Conservation (phyloP, 352 stramenopile species). For the Phytophthora podocarpi region DNA sequence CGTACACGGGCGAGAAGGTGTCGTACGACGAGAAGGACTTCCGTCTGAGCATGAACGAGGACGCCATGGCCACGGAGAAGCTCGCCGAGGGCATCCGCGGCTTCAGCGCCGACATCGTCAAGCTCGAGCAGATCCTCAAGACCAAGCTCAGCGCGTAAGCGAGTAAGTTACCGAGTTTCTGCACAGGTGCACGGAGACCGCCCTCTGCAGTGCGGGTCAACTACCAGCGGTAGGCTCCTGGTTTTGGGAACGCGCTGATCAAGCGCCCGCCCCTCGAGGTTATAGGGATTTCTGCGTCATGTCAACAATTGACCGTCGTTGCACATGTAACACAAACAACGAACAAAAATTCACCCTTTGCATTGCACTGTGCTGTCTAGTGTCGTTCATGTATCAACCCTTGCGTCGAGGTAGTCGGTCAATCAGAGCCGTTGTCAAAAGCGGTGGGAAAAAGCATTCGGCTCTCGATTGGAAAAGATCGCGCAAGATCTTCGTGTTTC, state of each 20-base stretch:
- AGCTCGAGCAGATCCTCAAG: constrained; percentile 98
- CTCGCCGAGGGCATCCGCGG: constrained; percentile 97
- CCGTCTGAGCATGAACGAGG: constrained; percentile 98
- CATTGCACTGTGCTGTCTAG: neutral
- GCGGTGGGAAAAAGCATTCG: too few species aligned
- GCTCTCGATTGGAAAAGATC: too few species aligned
- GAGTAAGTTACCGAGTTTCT: neutral
- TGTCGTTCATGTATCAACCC: too few species aligned
- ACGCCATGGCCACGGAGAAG: constrained; percentile 98
- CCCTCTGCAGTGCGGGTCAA: neutral
- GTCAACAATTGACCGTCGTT: neutral
- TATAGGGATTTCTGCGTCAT: constrained; percentile 17
- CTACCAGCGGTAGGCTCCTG: neutral
- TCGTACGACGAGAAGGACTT: constrained; percentile 95
- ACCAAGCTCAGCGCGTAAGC: constrained; percentile 90
- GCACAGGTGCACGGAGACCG: neutral
- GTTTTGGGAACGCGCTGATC: neutral
- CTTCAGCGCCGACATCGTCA: constrained; percentile 97
- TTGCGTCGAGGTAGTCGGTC: too few species aligned
- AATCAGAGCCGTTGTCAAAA: too few species aligned
- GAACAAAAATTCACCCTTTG: constrained; percentile 1
- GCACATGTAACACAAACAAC: constrained; percentile 23
- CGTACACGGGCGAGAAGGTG: constrained; percentile 82
- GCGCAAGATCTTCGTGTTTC: too few species aligned
- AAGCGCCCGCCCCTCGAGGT: constrained; percentile 4